Conservation (phyloP, 306 rosid species). For the Prunus salicina region DNA sequence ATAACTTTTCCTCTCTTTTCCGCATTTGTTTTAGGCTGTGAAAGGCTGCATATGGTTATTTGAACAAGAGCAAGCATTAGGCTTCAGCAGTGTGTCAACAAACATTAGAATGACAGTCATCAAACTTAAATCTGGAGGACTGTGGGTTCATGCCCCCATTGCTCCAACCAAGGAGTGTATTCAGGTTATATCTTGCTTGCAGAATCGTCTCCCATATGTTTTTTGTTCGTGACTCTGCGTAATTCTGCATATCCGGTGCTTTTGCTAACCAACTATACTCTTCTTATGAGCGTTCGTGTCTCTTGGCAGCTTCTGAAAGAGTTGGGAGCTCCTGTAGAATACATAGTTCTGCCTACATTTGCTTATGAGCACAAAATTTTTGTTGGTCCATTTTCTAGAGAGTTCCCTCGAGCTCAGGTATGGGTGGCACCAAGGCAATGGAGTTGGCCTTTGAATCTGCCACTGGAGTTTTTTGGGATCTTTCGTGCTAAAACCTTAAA, state of each 20-base stretch:
- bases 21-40: conserved; percentile 56
- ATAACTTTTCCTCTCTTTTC: conserved; percentile 14
- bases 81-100: conserved; percentile 98
- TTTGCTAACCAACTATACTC: not conserved
- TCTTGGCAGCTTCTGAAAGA: conserved; percentile 80
- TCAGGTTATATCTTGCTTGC: conserved; percentile 49
- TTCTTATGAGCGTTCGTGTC: conserved; percentile 13
- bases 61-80: conserved; percentile 97
- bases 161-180: conserved; percentile 99
- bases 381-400: conserved; percentile 93
- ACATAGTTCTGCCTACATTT: conserved; percentile 85
- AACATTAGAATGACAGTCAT: conserved; percentile 94
- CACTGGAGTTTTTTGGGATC: conserved; percentile 83
- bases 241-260: not conserved
- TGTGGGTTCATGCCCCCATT: conserved; percentile 96
- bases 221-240: not conserved
- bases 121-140: conserved; percentile 93
- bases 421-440: conserved; percentile 99
- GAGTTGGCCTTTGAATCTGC: conserved; percentile 99
- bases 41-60: conserved; percentile 87
- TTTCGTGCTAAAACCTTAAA: conserved; percentile 74
- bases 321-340: conserved; percentile 82
- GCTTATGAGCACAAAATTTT: conserved; percentile 96
- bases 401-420: conserved; percentile 76
- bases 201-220: conserved; percentile 1